Evolutionary conservation across 1,284 basidiomycete genomes (phyloP).

Genomic region (Lentinula novae-zelandiae): DNA sequence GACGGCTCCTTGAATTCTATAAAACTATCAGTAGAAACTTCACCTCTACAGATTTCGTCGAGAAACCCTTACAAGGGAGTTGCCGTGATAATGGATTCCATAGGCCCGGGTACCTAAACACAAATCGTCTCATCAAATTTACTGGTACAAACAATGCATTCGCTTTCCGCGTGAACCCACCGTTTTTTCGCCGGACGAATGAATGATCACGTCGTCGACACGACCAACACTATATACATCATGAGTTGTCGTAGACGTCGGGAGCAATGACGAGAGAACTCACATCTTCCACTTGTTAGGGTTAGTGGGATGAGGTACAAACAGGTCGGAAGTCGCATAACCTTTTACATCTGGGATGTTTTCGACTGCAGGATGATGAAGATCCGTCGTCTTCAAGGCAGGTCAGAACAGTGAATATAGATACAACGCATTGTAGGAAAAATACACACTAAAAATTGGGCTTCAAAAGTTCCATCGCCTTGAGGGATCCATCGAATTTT

Average conservation of each 20-base stretch:
- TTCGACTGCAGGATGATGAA: conserved; percentile 13
- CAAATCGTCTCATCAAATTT: not conserved
- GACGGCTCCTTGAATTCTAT: conserved; percentile 8
- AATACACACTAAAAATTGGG: conserved; percentile 31
- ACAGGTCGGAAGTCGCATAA: conserved; percentile 19
- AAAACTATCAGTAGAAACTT: not conserved
- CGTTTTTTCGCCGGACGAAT: conserved; percentile 11
- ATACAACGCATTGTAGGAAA: not conserved
- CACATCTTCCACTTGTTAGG: conserved; percentile 17
- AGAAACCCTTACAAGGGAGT: not conserved
- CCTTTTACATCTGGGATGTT: conserved; percentile 17
- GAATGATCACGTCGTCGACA: conserved; percentile 28
- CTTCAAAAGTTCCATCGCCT: conserved; percentile 37
- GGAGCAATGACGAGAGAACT: not conserved
- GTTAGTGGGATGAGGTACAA: conserved; percentile 16
- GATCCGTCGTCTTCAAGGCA: not conserved
- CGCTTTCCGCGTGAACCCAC: not conserved
- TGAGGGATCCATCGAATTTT: conserved; percentile 32
- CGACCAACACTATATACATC: conserved; percentile 33
- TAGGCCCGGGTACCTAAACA: conserved; percentile 2
- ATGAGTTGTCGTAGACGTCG: not conserved
- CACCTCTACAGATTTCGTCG: too few species aligned
- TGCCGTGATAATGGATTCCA: conserved; percentile 5
- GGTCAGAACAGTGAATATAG: not conserved
- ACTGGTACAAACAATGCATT: not conserved